phyloP scores from a whole-genome alignment of 495 filamentous ascomycete genomes.

The Oleoguttula mirabilis region DNA sequence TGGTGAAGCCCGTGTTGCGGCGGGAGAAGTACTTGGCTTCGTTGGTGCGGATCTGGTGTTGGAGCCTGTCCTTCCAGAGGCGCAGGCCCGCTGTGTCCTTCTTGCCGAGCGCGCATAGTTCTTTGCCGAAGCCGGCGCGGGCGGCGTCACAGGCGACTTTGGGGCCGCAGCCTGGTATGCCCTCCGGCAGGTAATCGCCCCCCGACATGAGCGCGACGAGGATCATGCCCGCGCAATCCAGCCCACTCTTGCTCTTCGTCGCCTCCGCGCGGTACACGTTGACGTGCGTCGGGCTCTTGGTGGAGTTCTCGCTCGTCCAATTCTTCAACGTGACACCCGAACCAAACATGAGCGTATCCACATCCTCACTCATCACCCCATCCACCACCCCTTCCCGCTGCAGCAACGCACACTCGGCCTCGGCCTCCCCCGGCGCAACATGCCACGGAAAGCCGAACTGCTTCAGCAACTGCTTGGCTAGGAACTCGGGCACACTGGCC shows the following conservation, averaged over 20 bases:
- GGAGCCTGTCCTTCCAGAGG: conserved; percentile 63
- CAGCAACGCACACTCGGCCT: conserved; percentile 86
- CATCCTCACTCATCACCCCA: conserved; percentile 91
- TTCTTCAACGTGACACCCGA: conserved; percentile 64
- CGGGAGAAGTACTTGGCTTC: conserved; percentile 68
- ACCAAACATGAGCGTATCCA: conserved; percentile 97
- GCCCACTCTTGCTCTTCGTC: conserved; percentile 40
- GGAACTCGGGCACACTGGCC: conserved; percentile 36
- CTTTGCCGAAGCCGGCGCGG: conserved; percentile 70
- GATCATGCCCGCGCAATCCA: conserved; percentile 84
- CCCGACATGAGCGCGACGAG: conserved; percentile 91
- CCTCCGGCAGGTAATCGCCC: conserved; percentile 86
- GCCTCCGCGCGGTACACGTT: conserved; percentile 55
- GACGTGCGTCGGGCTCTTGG: conserved; percentile 72
- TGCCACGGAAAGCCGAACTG: conserved; percentile 78
- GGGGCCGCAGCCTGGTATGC: conserved; percentile 74
- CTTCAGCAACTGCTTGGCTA: conserved; percentile 62
- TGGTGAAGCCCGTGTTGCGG: conserved; percentile 57
- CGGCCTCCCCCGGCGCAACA: conserved; percentile 87
- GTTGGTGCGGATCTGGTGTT: conserved; percentile 69
- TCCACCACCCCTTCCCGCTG: conserved; percentile 81
- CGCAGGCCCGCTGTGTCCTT: conserved; percentile 36
- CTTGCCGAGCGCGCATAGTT: conserved; percentile 49
- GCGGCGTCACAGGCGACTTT: conserved; percentile 85
- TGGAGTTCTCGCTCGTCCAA: conserved; percentile 62